Conservation (phyloP, 371 early-diverging fungal species). For the Circinella umbellata region DNA sequence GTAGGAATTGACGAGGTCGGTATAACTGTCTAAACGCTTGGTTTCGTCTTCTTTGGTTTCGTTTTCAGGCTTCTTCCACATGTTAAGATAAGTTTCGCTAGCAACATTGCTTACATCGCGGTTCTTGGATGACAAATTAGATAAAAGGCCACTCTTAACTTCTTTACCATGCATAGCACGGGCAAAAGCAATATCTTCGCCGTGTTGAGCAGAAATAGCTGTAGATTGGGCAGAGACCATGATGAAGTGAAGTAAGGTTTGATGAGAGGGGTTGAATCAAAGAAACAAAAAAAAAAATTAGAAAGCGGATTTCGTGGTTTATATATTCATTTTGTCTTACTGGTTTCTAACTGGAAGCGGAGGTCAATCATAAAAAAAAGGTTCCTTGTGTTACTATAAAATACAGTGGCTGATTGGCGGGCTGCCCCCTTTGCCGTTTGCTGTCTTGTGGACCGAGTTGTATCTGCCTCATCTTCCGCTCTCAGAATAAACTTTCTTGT, state of each 20-base stretch:
- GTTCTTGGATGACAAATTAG: constrained; percentile 62
- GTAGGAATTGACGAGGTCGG: constrained; percentile 77
- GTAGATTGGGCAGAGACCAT: constrained; percentile 22
- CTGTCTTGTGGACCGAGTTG: no score
- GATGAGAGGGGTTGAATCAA: constrained; percentile 2
- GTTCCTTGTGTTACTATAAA: no score
- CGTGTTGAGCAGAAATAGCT: constrained; percentile 42
- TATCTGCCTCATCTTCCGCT: no score
- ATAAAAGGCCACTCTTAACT: constrained; percentile 50
- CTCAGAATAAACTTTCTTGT: no score
- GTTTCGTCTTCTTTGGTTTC: constrained; percentile 55
- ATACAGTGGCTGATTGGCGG: no score
- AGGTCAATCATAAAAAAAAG: no score
- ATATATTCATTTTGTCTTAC: neutral
- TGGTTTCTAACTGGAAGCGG: neutral
- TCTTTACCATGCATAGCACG: constrained; percentile 54
- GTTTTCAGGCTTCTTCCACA: constrained; percentile 61
- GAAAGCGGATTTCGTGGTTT: neutral
- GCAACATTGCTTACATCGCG: constrained; percentile 56
- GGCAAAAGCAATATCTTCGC: constrained; percentile 60
- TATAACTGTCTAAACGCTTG: constrained; percentile 67
- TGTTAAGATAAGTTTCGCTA: constrained; percentile 63
- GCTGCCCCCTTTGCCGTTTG: no score
- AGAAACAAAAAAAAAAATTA: neutral
- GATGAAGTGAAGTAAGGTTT: constrained; percentile 7